Evolutionary conservation across 1,284 basidiomycete species (phyloP).

Genomic region (Termitomyces sp.): DNA sequence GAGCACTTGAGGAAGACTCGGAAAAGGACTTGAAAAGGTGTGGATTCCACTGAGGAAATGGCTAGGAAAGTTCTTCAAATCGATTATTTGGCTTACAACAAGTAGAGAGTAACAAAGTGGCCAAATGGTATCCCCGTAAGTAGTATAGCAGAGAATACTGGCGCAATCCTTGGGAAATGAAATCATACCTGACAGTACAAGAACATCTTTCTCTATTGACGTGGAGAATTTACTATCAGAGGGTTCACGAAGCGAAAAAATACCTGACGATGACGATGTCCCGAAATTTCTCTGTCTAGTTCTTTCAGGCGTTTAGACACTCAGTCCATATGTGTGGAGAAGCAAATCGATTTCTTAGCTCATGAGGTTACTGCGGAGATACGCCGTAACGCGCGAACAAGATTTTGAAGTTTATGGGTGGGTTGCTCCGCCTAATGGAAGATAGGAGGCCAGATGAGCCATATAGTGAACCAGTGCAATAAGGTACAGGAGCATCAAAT

Average conservation of each 20-base stretch:
- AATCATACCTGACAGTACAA: background rate
- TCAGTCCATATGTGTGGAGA: background rate
- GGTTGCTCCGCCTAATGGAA: background rate
- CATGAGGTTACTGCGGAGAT: slow-evolving; percentile 2
- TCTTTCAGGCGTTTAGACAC: background rate
- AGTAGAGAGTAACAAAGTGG: background rate
- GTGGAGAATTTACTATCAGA: background rate
- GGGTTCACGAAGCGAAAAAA: background rate
- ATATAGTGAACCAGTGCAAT: background rate
- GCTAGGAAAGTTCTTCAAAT: background rate
- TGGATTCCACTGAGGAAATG: background rate
- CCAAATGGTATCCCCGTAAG: background rate
- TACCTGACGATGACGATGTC: slow-evolving; percentile 1
- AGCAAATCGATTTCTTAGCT: background rate
- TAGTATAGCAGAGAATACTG: too few species aligned
- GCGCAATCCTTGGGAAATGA: background rate
- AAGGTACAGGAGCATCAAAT: background rate
- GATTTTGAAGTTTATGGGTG: background rate
- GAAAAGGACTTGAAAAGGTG: background rate
- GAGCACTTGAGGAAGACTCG: background rate
- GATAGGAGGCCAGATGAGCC: background rate
- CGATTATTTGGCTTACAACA: background rate
- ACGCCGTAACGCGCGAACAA: slow-evolving; percentile 4
- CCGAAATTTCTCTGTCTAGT: background rate
- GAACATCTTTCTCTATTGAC: background rate